Evolutionary conservation across 805 yeast species (phyloP).

Genomic region (Saccharomyces mikatae): DNA sequence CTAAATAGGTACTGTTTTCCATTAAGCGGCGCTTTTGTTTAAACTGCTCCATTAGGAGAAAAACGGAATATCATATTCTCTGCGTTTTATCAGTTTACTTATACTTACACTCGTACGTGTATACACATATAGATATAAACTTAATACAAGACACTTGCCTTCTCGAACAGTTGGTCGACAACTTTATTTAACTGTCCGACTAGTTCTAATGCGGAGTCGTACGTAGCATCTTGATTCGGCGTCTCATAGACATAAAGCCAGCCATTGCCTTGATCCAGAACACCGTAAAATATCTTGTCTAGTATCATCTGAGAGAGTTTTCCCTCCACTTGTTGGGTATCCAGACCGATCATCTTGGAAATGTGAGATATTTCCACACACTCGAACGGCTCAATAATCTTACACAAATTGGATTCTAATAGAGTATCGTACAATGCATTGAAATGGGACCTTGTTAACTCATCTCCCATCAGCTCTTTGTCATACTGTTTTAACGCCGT

Average conservation of each 20-base stretch:
- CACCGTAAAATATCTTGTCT: slow-evolving; percentile 93
- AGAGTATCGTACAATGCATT: slow-evolving; percentile 87
- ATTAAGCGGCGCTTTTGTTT: not conserved
- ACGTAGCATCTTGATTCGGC: slow-evolving; percentile 80
- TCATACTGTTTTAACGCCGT: slow-evolving; percentile 64
- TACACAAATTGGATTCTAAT: slow-evolving; percentile 85
- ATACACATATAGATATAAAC: slow-evolving; percentile 1
- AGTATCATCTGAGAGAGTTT: slow-evolving; percentile 93
- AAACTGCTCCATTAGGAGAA: not conserved
- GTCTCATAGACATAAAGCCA: slow-evolving; percentile 90
- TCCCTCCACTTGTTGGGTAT: slow-evolving; percentile 82
- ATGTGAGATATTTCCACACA: slow-evolving; percentile 90
- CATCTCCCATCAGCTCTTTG: slow-evolving; percentile 73
- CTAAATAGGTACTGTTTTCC: not conserved
- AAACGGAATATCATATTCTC: not conserved
- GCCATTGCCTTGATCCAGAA: slow-evolving; percentile 95
- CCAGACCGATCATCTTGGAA: slow-evolving; percentile 80
- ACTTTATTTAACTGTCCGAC: slow-evolving; percentile 79
- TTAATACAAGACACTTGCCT: slow-evolving; percentile 77
- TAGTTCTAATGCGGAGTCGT: slow-evolving; percentile 78
- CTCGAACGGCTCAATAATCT: slow-evolving; percentile 92
- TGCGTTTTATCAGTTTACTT: not conserved
- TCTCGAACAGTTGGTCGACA: slow-evolving; percentile 87
- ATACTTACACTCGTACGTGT: not conserved
- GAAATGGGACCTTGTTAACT: slow-evolving; percentile 84